Conservation (phyloP, 2,329 filamentous ascomycete species). For the Monascus ruber region DNA sequence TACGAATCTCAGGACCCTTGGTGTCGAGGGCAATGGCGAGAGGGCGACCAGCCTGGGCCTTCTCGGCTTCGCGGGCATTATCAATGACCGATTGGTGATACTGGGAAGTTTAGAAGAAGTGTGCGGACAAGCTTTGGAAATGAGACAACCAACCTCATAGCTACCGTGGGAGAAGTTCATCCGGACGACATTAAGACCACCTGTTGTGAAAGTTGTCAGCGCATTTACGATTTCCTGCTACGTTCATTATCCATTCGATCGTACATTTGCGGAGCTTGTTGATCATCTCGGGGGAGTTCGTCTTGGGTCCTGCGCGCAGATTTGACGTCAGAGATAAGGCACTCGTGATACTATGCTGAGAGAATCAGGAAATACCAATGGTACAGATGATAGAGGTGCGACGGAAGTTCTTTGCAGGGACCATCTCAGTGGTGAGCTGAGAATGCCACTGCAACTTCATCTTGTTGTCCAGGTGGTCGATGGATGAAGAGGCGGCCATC, state of each 20-base stretch:
- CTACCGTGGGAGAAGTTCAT: slow-evolving; percentile 98
- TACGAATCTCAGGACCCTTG: slow-evolving; percentile 79
- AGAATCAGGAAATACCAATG: slow-evolving; percentile 53
- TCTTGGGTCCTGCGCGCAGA: slow-evolving; percentile 63
- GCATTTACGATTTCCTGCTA: neutral
- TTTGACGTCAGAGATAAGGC: slow-evolving; percentile 11
- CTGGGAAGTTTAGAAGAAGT: slow-evolving; percentile 27
- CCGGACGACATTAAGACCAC: slow-evolving; percentile 93
- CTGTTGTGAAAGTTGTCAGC: slow-evolving; percentile 26
- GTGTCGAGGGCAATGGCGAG: slow-evolving; percentile 87
- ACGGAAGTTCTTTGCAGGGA: slow-evolving; percentile 79
- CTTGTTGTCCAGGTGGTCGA: slow-evolving; percentile 76
- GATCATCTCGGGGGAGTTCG: slow-evolving; percentile 94
- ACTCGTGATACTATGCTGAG: neutral
- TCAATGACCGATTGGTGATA: slow-evolving; percentile 99
- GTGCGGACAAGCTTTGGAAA: neutral
- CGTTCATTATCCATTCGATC: slow-evolving; percentile 4
- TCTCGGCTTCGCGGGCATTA: slow-evolving; percentile 80
- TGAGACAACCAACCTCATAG: slow-evolving; percentile 50
- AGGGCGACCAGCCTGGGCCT: slow-evolving; percentile 64
- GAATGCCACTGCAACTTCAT: slow-evolving; percentile 60
- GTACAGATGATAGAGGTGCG: slow-evolving; percentile 98
- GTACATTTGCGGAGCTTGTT: slow-evolving; percentile 70
- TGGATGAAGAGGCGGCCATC: slow-evolving; percentile 64
- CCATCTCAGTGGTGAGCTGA: slow-evolving; percentile 79